Evolutionary conservation across 495 filamentous ascomycete species (phyloP), one percentile per base, ranked within the genome.

Genomic region (Penicillium daleae): DNA sequence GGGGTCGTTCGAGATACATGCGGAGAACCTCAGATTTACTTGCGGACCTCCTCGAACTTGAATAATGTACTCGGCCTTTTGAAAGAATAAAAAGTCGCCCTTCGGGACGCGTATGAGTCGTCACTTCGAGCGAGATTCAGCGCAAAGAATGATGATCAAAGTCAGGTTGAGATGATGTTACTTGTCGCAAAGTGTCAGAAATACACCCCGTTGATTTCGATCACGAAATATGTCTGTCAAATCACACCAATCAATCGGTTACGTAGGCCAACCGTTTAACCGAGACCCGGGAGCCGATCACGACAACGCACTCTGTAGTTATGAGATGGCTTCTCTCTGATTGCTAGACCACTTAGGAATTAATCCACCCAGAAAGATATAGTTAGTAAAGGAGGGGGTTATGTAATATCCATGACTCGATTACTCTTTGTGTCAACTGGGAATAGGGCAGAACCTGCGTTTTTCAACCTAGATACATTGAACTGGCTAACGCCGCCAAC

Each of bases 221-320:
- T 59, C 24, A 59, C 56, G 62, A 56, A 59, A 55, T 64, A 5
- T 21, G 13, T 21, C 17, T 7, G 49, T 17, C 27, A 40, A 59
- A 64, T 59, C 62, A 64, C 61, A 53, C 40, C 35, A 13, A 7
- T 53, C 32, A 13, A 7, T 39, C 12, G 52, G 39, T 55, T 33
- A 37, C 52, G 52, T 55, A 26, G 52, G 22, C 31, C 29, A 29
- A 26, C 39, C 55, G 40, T 21, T 31, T 31, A 31, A 19, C 40
- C 40, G 40, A 46, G 6, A 46, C 15, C 40, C 40, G 40, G 21
- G n/a, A 22, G 40, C 40, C 19, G 19, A 46, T 22, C 8, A 46
- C 13, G 5, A 17, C 13, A 39, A 39, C 17, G 13, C 5, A 17
- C 2, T 15, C 13, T 17, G 35, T 17, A 39, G 35, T 39, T 39